Evolutionary conservation across 2,329 filamentous ascomycete genomes (phyloP), one percentile per base, ranked within the genome.

Genomic region (Colletotrichum tanaceti): DNA sequence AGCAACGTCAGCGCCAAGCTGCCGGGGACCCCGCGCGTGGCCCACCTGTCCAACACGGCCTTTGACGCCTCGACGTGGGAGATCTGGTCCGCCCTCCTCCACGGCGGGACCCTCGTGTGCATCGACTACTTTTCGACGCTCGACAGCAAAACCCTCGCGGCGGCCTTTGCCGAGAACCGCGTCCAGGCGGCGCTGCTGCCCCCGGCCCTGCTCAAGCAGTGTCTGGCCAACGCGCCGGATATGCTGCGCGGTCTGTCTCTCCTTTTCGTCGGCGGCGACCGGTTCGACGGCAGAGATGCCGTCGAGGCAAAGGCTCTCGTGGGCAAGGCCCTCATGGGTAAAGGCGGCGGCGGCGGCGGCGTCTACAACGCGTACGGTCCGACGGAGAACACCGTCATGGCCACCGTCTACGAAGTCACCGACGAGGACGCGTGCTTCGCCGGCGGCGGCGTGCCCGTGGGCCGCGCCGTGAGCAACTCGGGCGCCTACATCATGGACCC

Each of bases 31-130:
- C 39, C 43, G 9, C 39, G 55, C 3, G 28, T 58, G 11, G 55
- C 55, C 4, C 55, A 58, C 55, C 2, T 58, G 5, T 58, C 55
- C 20, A 58, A 58, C n/a, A 13, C 46, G 14, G 55, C 55, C 3
- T 58, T 58, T 10, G 55, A 58, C 39, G 55, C 55, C 55, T 58
- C 55, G 5, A 58, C 43, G 11, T 58, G 55, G 55, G 55, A 58
- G 22, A 32, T 47, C 11, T 58, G 43, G 39, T 14, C 39, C 11
- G 39, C 55, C 22, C 55, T 58, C 4, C 22, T 58, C 13, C 44
- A 58, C 28, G 55, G 55, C 7, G 55, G 55, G 9, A 58, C 22
- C 11, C 14, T 46, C 7, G 55, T 46, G 2, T 58, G 55, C 11
- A 24, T 58, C 11, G 55, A 58, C 43, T 58, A 58, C 13, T 58